A percentile compares a stretch with the other conserved stretches of the same genome.
These are phyloP conservation scores for Chlorella sp. DNA, from an alignment of 139 green algal species.

Conservation along the genomic window DNA sequence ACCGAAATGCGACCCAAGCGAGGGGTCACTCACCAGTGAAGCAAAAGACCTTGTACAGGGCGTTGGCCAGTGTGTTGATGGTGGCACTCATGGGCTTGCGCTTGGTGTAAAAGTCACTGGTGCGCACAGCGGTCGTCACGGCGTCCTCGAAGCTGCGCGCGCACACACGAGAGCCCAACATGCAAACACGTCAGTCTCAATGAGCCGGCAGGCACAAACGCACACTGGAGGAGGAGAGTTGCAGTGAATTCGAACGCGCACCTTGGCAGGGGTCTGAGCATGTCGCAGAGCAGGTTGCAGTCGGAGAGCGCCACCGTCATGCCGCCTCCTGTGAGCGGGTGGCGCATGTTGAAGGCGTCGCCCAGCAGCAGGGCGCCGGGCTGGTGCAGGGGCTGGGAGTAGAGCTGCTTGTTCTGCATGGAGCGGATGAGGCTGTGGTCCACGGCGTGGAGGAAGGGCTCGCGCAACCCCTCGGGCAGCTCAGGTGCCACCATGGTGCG, in stretches of 20 bases:
- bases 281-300: slow-evolving; percentile 51
- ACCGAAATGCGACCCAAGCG: too few species aligned
- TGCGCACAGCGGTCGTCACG: slow-evolving; percentile 52
- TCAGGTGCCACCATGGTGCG: slow-evolving; percentile 44
- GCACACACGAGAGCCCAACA: too few species aligned
- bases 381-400: slow-evolving; percentile 62
- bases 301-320: slow-evolving; percentile 92
- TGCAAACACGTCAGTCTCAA: background rate
- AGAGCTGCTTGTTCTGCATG: slow-evolving; percentile 89
- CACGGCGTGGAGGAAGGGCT: slow-evolving; percentile 58
- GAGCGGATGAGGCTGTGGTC: slow-evolving; percentile 33
- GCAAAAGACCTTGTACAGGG: slow-evolving; percentile 94
- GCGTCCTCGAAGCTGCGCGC: slow-evolving; percentile 60
- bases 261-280: slow-evolving; percentile 32
- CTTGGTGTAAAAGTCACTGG: slow-evolving; percentile 77
- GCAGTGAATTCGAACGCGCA: background rate
- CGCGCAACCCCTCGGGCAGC: slow-evolving; percentile 65
- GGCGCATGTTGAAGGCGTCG: slow-evolving; percentile 99
- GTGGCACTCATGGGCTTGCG: slow-evolving; percentile 89
- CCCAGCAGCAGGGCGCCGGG: slow-evolving; percentile 88
- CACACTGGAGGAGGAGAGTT: background rate
- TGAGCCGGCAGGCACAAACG: background rate
- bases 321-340: slow-evolving; percentile 84
- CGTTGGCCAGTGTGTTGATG: slow-evolving; percentile 98
- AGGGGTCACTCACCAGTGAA: slow-evolving; percentile 32